These are phyloP conservation scores for Durotheca rogersii DNA, from an alignment of 495 filamentous ascomycete species.

Conservation along the genomic window DNA sequence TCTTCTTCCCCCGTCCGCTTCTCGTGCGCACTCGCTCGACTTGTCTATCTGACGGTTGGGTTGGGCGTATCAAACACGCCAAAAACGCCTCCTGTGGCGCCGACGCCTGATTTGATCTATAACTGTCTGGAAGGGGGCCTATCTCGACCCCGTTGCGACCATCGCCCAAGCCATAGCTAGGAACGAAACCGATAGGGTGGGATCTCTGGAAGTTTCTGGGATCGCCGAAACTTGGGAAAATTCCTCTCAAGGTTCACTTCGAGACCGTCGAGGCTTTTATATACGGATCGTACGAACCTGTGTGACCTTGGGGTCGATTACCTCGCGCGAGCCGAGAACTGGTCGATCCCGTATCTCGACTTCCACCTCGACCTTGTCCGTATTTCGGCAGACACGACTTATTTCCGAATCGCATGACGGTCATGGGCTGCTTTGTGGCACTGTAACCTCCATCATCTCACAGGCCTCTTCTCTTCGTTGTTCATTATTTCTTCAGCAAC, in stretches of 20 bases:
- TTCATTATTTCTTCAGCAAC: constrained; percentile 11
- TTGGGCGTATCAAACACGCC: background rate
- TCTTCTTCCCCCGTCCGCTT: background rate
- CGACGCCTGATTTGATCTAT: too few relatives aligned
- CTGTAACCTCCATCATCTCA: constrained; percentile 20
- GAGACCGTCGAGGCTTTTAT: background rate
- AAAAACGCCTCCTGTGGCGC: background rate
- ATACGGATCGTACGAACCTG: constrained; percentile 19
- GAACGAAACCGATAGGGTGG: too few relatives aligned
- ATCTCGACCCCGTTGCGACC: background rate
- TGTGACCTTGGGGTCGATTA: constrained; percentile 22
- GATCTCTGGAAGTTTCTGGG: background rate
- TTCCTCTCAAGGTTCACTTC: constrained; percentile 5
- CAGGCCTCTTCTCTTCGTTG: constrained; percentile 14
- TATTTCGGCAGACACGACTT: constrained; percentile 3
- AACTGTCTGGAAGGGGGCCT: background rate
- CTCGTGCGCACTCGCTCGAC: background rate
- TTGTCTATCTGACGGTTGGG: background rate
- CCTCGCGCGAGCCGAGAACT: constrained; percentile 20
- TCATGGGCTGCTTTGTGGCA: constrained; percentile 19
- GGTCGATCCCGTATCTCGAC: constrained; percentile 16
- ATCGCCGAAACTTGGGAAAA: background rate
- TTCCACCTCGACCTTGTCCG: background rate
- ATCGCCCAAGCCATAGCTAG: too few relatives aligned
- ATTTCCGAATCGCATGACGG: constrained; percentile 7